phyloP scores from a whole-genome alignment of 2,329 filamentous ascomycete genomes.

The Dactylellina drechsleri region DNA sequence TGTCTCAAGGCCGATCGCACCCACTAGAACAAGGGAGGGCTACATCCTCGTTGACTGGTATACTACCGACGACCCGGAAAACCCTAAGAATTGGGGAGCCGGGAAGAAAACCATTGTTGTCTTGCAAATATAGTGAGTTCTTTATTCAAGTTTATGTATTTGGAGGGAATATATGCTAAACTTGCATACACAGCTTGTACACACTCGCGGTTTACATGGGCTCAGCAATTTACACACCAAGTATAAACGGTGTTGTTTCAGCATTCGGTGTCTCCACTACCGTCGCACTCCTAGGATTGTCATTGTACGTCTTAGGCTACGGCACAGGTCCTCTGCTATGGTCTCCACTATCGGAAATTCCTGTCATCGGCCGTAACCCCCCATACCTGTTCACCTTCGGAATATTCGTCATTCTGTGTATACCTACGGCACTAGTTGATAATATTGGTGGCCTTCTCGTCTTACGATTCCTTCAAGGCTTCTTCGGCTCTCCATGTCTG shows the following conservation, averaged over 20 bases:
- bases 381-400: conserved; percentile 75
- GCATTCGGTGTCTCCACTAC: conserved; percentile 68
- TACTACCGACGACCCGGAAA: conserved; percentile 67
- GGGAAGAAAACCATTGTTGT: conserved; percentile 63
- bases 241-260: conserved; percentile 65
- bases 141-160: not conserved
- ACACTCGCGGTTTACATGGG: conserved; percentile 71
- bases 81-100: conserved; percentile 69
- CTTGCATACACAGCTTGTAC: conserved; percentile 60
- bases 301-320: conserved; percentile 73
- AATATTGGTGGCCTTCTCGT: conserved; percentile 74
- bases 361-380: conserved; percentile 73
- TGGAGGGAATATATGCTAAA: not conserved
- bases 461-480: conserved; percentile 72
- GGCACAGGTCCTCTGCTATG: conserved; percentile 74
- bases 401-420: conserved; percentile 73
- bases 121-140: conserved; percentile 58
- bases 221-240: conserved; percentile 67
- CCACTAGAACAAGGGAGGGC: conserved; percentile 66
- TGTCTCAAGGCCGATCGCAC: conserved; percentile 66
- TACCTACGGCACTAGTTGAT: conserved; percentile 72
- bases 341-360: conserved; percentile 74
- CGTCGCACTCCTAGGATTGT: conserved; percentile 69
- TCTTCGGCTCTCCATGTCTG: conserved; percentile 74
- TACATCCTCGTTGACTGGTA: conserved; percentile 68